phyloP scores from a whole-genome alignment of 2,329 filamentous ascomycete genomes.

The Cordyceps pruinosa region DNA sequence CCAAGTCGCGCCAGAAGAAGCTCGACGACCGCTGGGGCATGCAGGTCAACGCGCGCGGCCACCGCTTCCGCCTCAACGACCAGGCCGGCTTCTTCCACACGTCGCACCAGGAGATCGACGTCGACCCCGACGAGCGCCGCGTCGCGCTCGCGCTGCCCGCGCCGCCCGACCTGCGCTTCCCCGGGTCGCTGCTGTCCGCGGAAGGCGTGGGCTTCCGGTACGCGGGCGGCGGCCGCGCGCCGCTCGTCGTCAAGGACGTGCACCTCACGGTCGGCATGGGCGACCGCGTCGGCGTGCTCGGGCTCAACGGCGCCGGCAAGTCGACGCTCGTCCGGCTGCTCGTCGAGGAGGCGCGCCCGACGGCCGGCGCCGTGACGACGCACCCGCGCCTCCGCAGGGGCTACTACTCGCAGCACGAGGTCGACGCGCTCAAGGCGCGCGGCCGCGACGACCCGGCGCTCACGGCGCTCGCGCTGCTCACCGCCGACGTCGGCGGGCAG shows the following conservation, averaged over 20 bases:
- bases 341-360: slow-evolving; percentile 51
- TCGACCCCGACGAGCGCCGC: slow-evolving; percentile 55
- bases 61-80: slow-evolving; percentile 77
- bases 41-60: slow-evolving; percentile 63
- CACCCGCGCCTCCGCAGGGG: slow-evolving; percentile 66
- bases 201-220: slow-evolving; percentile 66
- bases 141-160: slow-evolving; percentile 53
- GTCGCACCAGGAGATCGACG: slow-evolving; percentile 60
- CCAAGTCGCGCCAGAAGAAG: slow-evolving; percentile 77
- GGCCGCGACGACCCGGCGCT: slow-evolving; percentile 43
- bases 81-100: slow-evolving; percentile 54
- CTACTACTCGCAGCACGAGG: slow-evolving; percentile 75
- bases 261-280: slow-evolving; percentile 64
- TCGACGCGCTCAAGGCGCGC: slow-evolving; percentile 57
- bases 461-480: slow-evolving; percentile 60
- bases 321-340: slow-evolving; percentile 70
- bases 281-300: slow-evolving; percentile 67
- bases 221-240: slow-evolving; percentile 22
- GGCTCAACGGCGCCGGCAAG: slow-evolving; percentile 76
- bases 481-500: slow-evolving; percentile 42
- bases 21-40: slow-evolving; percentile 75
- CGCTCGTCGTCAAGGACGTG: slow-evolving; percentile 51
- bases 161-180: slow-evolving; percentile 65
- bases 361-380: slow-evolving; percentile 52
- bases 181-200: slow-evolving; percentile 64